These are phyloP conservation scores for Solanum gracilifrons DNA, from an alignment of 257 asterid species.

Conservation along the genomic window DNA sequence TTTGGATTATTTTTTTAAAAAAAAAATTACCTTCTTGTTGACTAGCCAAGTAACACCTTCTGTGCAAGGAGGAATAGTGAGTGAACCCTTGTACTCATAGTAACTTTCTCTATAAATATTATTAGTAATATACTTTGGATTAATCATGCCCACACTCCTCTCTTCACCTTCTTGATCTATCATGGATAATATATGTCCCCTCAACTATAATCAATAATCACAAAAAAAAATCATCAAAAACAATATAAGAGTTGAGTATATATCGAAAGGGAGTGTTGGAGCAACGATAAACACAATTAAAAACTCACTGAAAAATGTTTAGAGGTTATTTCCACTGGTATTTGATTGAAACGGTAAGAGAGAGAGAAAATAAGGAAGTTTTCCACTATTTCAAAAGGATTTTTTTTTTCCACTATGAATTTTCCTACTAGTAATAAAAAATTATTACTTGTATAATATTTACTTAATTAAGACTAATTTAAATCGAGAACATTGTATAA, in stretches of 20 bases:
- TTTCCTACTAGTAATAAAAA: background rate
- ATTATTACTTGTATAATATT: background rate
- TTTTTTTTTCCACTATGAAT: background rate
- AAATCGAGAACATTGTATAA: background rate
- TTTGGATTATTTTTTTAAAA: background rate
- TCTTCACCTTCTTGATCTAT: conserved; percentile 7
- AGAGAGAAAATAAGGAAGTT: background rate
- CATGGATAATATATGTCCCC: conserved; percentile 20
- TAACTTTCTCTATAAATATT: conserved; percentile 6
- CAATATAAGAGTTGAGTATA: background rate
- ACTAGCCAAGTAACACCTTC: conserved; percentile 72
- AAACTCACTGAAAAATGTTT: background rate
- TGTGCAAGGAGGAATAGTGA: conserved; percentile 65
- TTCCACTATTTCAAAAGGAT: background rate
- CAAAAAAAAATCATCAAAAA: background rate
- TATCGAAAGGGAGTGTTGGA: background rate
- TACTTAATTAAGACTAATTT: background rate
- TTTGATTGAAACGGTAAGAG: background rate
- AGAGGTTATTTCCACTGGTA: background rate
- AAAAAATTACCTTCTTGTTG: conserved; percentile 27
- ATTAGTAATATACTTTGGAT: conserved; percentile 32
- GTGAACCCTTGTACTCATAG: conserved; percentile 52
- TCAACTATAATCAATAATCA: conserved; percentile 20
- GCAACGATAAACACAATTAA: background rate
- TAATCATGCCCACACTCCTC: conserved; percentile 14